Evolutionary conservation across 2,329 filamentous ascomycete genomes (phyloP).

Genomic region (Alternaria atra): DNA sequence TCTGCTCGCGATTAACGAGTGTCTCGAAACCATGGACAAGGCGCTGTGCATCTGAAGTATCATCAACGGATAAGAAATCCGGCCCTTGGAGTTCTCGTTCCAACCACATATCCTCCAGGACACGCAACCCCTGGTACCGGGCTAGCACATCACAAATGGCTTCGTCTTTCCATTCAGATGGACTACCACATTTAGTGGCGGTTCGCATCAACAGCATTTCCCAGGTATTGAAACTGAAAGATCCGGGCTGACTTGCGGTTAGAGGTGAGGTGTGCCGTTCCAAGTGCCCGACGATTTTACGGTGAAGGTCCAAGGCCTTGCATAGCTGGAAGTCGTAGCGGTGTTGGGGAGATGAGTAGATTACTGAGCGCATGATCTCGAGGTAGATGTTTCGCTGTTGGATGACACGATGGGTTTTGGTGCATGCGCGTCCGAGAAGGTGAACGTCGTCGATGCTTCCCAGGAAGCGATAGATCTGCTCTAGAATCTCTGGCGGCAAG

Average conservation of each 20-base stretch:
- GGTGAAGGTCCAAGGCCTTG: slow-evolving; percentile 28
- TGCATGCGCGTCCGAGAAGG: slow-evolving; percentile 30
- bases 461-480: slow-evolving; percentile 27
- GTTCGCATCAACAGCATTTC: slow-evolving; percentile 3
- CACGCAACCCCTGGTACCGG: slow-evolving; percentile 35
- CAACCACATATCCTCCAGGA: slow-evolving; percentile 35
- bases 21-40: slow-evolving; percentile 6
- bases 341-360: slow-evolving; percentile 24
- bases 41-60: slow-evolving; percentile 5
- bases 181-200: slow-evolving; percentile 3
- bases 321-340: slow-evolving; percentile 35
- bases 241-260: slow-evolving; percentile 3
- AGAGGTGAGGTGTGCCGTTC: slow-evolving; percentile 6
- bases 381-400: slow-evolving; percentile 21
- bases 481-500: slow-evolving; percentile 31
- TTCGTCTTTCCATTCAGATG: slow-evolving; percentile 20
- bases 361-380: slow-evolving; percentile 38
- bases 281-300: slow-evolving; percentile 28
- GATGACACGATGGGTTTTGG: slow-evolving; percentile 20
- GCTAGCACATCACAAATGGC: slow-evolving; percentile 32
- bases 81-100: slow-evolving; percentile 20
- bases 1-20: slow-evolving; percentile 14
- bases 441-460: slow-evolving; percentile 42
- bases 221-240: slow-evolving; percentile 5
- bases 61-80: slow-evolving; percentile 25